Evolutionary conservation across 768 basidiomycete genomes (phyloP), one percentile per base, ranked within the genome.

Genomic region (Phylloporus arenicola): DNA sequence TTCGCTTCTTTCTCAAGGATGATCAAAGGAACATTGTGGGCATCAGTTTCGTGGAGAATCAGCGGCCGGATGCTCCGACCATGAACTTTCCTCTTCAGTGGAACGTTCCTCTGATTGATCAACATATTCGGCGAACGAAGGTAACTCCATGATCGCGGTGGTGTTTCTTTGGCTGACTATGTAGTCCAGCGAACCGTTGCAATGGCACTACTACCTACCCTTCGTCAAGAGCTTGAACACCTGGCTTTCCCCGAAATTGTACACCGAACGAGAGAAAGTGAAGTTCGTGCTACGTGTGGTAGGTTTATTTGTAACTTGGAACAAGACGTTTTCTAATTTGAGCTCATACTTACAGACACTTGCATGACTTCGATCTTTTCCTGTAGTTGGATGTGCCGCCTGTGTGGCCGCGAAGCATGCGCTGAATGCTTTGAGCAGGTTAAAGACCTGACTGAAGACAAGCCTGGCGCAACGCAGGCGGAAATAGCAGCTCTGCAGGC

Each of bases 331-430:
- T 54, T 45, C 55, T 46, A 45, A 43, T 46, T 50, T 48, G 42
- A 46, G 50, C 22, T 0, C 11, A n/a, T 51, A 35, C 43, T 53
- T 50, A 19, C 64, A 95, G 92, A 96, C 68, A 91, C 88, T 2
- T 96, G 93, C 67, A 88, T 91, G 77, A 93, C 91, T 5, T 94
- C 92, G 12, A 82, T 95, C 50, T 95, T 95, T 68, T 86, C 87
- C 6, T 83, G 82, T 50, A 86, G 83, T 27, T 95, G 88, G 83
- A 88, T 94, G 80, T 95, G 92, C 64, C 78, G 86, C n/a, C 64
- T 81, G 34, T 97, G 94, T 65, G 94, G 91, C 5, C 82, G 90
- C 10, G 94, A 96, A 68, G 82, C 88, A 9, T 97, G 94, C 63
- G 75, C 83, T 1, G 87, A 90, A 52, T 96, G 94, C 63, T 88